Evolutionary conservation across 768 basidiomycete genomes (phyloP).

Genomic region (Tulasnella sp.): DNA sequence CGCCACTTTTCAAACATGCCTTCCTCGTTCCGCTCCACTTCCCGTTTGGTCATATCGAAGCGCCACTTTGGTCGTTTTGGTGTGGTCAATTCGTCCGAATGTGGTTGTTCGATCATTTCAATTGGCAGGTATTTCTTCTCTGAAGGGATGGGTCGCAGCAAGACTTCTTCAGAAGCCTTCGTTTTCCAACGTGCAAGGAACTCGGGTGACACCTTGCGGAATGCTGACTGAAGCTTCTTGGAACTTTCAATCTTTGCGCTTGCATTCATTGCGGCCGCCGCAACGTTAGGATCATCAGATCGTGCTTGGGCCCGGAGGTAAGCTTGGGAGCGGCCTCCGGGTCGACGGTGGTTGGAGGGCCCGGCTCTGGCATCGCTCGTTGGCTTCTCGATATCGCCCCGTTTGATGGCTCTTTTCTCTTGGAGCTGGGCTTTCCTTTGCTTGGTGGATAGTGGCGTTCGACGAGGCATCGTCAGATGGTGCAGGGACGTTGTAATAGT

Average conservation of each 20-base stretch:
- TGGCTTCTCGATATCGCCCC: constrained; percentile 46
- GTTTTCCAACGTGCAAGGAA: constrained; percentile 50
- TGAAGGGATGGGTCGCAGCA: constrained; percentile 44
- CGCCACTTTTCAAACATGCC: constrained; percentile 74
- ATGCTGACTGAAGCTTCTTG: constrained; percentile 48
- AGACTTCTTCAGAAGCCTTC: constrained; percentile 40
- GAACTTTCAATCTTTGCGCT: constrained; percentile 33
- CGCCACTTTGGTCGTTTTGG: constrained; percentile 78
- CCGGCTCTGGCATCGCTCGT: constrained; percentile 23
- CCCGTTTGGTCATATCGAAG: constrained; percentile 73
- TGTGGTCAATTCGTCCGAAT: constrained; percentile 28
- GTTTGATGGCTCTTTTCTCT: constrained; percentile 72
- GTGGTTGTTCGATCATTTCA: constrained; percentile 20
- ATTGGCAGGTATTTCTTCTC: constrained; percentile 15
- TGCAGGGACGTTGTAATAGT: not conserved
- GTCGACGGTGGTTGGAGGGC: constrained; percentile 1
- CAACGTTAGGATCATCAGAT: constrained; percentile 25
- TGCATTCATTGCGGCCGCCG: constrained; percentile 22
- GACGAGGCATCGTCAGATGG: constrained; percentile 25
- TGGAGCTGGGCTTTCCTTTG: constrained; percentile 61
- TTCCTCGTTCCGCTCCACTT: constrained; percentile 85
- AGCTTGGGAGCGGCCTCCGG: not conserved
- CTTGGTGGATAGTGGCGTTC: constrained; percentile 44
- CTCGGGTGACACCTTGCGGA: constrained; percentile 43
- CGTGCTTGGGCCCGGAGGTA: constrained; percentile 16